phyloP scores from a whole-genome alignment of 176 grass and related monocot genomes.

The Pharus latifolius region DNA sequence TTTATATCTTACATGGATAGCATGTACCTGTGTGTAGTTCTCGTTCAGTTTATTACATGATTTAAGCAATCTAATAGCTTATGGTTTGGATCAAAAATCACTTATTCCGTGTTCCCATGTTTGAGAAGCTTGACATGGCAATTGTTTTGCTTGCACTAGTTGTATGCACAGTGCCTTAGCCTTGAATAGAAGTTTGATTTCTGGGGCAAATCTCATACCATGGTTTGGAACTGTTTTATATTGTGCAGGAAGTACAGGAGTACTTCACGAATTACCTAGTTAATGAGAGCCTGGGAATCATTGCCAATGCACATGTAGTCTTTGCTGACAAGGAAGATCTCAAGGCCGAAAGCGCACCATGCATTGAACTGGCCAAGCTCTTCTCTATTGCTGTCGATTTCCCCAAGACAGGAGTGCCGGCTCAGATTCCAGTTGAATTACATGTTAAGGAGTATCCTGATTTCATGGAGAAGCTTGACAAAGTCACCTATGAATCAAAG shows the following conservation, averaged over 20 bases:
- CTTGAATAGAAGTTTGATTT: background rate
- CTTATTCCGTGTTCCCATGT: background rate
- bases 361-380: slow-evolving; percentile 60
- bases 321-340: slow-evolving; percentile 42
- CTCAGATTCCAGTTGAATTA: slow-evolving; percentile 44
- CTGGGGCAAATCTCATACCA: background rate
- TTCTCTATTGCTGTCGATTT: slow-evolving; percentile 89
- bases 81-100: background rate
- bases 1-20: background rate
- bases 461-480: slow-evolving; percentile 88
- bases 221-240: background rate
- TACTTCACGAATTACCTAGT: slow-evolving; percentile 90
- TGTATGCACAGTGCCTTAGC: background rate
- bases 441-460: slow-evolving; percentile 81
- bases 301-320: slow-evolving; percentile 73
- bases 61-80: too few relatives aligned
- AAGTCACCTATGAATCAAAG: slow-evolving; percentile 48
- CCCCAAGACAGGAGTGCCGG: slow-evolving; percentile 80
- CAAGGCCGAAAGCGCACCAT: slow-evolving; percentile 37
- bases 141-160: background rate
- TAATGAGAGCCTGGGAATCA: slow-evolving; percentile 87
- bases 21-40: too few relatives aligned
- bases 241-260: slow-evolving; percentile 57
- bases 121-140: background rate
- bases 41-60: too few relatives aligned